Percentiles rank a stretch among this genome's conserved stretches.
These are phyloP conservation scores for Colletotrichum australisinense DNA, from an alignment of 2,329 filamentous ascomycete species.

Conservation along the genomic window DNA sequence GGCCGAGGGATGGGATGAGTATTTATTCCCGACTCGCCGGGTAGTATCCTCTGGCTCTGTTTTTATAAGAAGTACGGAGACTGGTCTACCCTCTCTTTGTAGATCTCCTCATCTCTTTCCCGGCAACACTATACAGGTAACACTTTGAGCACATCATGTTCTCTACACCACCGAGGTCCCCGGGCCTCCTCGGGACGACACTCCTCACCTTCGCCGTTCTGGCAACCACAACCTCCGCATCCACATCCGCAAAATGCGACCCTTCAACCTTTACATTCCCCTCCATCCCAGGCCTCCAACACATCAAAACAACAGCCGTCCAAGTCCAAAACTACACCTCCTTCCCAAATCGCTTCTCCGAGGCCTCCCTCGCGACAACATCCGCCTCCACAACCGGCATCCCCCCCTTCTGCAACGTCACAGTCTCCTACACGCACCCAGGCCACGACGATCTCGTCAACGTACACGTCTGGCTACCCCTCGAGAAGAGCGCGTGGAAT, in stretches of 20 bases:
- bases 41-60: background rate
- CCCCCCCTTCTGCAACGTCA: constrained; percentile 37
- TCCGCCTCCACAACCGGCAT: background rate
- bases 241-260: background rate
- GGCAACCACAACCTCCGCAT: background rate
- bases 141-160: too few species aligned
- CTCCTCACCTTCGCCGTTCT: background rate
- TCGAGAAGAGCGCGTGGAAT: constrained; percentile 27
- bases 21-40: background rate
- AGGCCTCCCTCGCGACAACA: background rate
- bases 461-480: constrained; percentile 35
- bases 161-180: too few species aligned
- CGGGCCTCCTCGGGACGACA: background rate
- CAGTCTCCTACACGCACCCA: constrained; percentile 27
- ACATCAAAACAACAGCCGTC: background rate
- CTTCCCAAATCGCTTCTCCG: background rate
- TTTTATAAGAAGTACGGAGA: background rate
- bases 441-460: constrained; percentile 5
- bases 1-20: background rate
- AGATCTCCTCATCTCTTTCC: too few species aligned
- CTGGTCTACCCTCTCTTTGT: too few species aligned
- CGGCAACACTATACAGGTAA: too few species aligned
- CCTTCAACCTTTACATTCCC: background rate
- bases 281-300: background rate
- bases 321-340: constrained; percentile 1